Conservation (phyloP, 139 green algal species). For the Chlorella ohadii region DNA sequence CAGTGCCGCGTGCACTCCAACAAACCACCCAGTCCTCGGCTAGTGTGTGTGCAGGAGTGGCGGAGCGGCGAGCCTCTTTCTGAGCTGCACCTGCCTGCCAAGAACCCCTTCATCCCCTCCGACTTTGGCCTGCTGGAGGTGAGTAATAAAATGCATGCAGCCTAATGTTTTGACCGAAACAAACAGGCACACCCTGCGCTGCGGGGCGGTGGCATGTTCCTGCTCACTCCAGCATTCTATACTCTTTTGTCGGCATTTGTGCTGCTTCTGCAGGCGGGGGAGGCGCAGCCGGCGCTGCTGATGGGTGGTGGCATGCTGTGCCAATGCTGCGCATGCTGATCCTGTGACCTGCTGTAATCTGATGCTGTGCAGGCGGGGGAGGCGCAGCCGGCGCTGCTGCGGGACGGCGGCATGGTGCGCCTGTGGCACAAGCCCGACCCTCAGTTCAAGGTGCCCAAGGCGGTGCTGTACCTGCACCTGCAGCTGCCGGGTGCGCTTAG, state of each 20-base stretch:
- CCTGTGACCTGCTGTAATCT: too few relatives aligned
- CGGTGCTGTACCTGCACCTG: conserved; percentile 68
- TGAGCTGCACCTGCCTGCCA: conserved; percentile 73
- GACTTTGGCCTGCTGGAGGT: conserved; percentile 57
- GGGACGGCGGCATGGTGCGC: conserved; percentile 29
- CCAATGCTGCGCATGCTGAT: not conserved
- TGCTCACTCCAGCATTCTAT: too few relatives aligned
- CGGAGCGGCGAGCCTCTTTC: not conserved
- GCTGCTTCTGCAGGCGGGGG: not conserved
- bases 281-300: conserved; percentile 4
- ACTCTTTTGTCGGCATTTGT: too few relatives aligned
- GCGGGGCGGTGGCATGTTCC: too few relatives aligned
- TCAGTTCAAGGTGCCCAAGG: conserved; percentile 68
- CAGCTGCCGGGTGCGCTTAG: conserved; percentile 36
- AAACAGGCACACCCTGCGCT: too few relatives aligned
- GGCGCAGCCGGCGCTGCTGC: conserved; percentile 10
- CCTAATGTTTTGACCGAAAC: too few relatives aligned
- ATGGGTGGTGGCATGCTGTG: conserved; percentile 23
- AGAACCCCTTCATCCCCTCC: conserved; percentile 85
- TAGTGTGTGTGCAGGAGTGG: conserved; percentile 21
- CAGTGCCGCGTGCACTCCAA: too few relatives aligned
- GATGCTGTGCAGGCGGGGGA: not conserved
- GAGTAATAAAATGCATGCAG: too few relatives aligned
- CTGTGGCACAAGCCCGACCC: conserved; percentile 58
- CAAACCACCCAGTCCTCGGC: too few relatives aligned